Percentiles rank a stretch among this genome's conserved stretches.
These are phyloP conservation scores for Helicostylum pulchrum DNA, from an alignment of 192 early-diverging fungal genomes.

Conservation along the genomic window DNA sequence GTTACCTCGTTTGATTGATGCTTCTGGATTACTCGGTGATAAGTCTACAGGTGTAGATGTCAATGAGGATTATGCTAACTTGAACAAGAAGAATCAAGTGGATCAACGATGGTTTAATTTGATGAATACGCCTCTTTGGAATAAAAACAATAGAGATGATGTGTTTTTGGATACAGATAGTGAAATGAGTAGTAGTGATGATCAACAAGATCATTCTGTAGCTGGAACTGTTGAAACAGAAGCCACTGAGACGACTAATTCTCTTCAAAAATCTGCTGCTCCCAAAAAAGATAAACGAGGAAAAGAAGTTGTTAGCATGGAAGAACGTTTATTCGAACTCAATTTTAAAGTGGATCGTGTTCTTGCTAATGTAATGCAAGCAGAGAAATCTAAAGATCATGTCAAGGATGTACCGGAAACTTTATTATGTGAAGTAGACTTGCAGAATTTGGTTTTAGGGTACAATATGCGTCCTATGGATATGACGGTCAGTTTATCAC, in stretches of 20 bases:
- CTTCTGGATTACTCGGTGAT: slow-evolving; percentile 32
- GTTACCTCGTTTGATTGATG: slow-evolving; percentile 58
- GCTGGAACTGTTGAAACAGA: slow-evolving; percentile 53
- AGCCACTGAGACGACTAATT: neutral
- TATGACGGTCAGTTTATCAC: slow-evolving; percentile 68
- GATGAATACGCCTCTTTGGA: slow-evolving; percentile 23
- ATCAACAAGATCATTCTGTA: slow-evolving; percentile 38
- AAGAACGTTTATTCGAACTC: slow-evolving; percentile 53
- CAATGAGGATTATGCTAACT: neutral
- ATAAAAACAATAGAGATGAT: slow-evolving; percentile 12
- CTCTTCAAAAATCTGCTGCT: slow-evolving; percentile 15
- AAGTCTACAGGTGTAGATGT: neutral
- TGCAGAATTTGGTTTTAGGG: slow-evolving; percentile 68
- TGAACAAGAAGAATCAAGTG: slow-evolving; percentile 3
- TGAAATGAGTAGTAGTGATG: slow-evolving; percentile 30
- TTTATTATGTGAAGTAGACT: slow-evolving; percentile 60
- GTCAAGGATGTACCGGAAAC: slow-evolving; percentile 33
- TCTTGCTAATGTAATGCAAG: slow-evolving; percentile 60
- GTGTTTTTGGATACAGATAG: slow-evolving; percentile 34
- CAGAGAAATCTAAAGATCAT: slow-evolving; percentile 34
- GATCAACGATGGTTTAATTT: slow-evolving; percentile 17
- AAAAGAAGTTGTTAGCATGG: slow-evolving; percentile 8
- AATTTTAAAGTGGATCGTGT: slow-evolving; percentile 69
- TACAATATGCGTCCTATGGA: slow-evolving; percentile 72
- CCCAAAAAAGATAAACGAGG: slow-evolving; percentile 1